Evolutionary conservation across 192 early-diverging fungal genomes (phyloP).

Genomic region (Umbelopsis vinacea): DNA sequence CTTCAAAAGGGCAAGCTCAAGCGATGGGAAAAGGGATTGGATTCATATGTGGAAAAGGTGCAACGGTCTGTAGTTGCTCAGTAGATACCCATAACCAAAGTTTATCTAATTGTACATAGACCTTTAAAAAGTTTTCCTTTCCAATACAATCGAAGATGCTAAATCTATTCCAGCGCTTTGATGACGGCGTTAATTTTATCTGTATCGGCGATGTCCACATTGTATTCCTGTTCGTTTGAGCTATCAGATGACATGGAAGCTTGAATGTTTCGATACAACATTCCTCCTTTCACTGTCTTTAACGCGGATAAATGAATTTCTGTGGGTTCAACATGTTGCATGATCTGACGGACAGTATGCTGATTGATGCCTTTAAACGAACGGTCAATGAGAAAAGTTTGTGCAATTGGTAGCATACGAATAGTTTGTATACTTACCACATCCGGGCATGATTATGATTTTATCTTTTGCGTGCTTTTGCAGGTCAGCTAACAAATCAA

Average conservation of each 20-base stretch:
- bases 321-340: constrained; percentile 36
- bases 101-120: background rate
- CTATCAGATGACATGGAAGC: constrained; percentile 53
- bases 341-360: constrained; percentile 50
- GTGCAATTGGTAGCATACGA: background rate
- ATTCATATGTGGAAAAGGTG: constrained; percentile 36
- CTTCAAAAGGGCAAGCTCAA: constrained; percentile 33
- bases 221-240: constrained; percentile 47
- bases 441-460: constrained; percentile 64
- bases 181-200: constrained; percentile 41
- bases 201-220: constrained; percentile 37
- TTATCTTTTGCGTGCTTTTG: constrained; percentile 43
- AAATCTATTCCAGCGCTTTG: background rate
- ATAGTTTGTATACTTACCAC: constrained; percentile 40
- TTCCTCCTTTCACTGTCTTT: constrained; percentile 39
- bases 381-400: constrained; percentile 1
- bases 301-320: constrained; percentile 64
- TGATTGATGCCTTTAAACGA: constrained; percentile 51
- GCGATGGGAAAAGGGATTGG: constrained; percentile 34
- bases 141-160: too few species aligned
- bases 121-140: too few species aligned
- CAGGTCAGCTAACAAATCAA: constrained; percentile 51
- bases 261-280: constrained; percentile 46
- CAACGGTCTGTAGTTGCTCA: background rate
- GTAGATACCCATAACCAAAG: background rate